Percentiles rank a stretch among this genome's conserved stretches.
phyloP scores from a whole-genome alignment of 2,329 filamentous ascomycete species.

The Arthrobotrys sphaeroides region DNA sequence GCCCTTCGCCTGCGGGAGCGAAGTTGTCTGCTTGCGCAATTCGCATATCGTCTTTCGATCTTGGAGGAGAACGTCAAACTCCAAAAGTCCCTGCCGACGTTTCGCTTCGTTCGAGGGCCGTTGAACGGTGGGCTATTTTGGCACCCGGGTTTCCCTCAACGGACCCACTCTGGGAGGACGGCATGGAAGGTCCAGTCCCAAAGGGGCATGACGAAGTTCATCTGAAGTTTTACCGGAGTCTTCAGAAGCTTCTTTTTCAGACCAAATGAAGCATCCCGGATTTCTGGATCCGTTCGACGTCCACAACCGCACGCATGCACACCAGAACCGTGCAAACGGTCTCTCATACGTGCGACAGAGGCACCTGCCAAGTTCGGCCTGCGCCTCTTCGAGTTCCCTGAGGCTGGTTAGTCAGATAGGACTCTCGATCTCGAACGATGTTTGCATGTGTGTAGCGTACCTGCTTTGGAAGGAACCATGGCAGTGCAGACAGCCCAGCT shows the following conservation, averaged over 20 bases:
- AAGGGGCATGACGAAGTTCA: conserved; percentile 22
- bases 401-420: not conserved
- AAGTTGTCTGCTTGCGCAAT: conserved; percentile 12
- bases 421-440: too few relatives aligned
- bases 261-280: conserved; percentile 2
- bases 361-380: not conserved
- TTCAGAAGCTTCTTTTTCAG: conserved; percentile 5
- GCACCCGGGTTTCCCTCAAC: not conserved
- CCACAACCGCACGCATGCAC: not conserved
- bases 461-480: conserved; percentile 7
- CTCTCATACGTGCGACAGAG: not conserved
- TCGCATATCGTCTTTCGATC: not conserved
- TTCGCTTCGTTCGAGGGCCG: conserved; percentile 43
- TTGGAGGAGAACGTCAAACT: conserved; percentile 20
- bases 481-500: not conserved
- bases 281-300: conserved; percentile 14
- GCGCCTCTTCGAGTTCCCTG: not conserved
- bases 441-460: too few relatives aligned
- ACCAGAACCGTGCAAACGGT: too few relatives aligned
- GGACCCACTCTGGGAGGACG: not conserved
- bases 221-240: conserved; percentile 25
- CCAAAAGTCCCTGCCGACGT: conserved; percentile 13
- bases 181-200: conserved; percentile 10
- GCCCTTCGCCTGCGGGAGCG: not conserved
- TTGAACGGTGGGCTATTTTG: not conserved